Percentiles rank a stretch among this genome's conserved stretches.
Evolutionary conservation across 371 early-diverging fungal species (phyloP).

Genomic region (Lichtheimia corymbifera): DNA sequence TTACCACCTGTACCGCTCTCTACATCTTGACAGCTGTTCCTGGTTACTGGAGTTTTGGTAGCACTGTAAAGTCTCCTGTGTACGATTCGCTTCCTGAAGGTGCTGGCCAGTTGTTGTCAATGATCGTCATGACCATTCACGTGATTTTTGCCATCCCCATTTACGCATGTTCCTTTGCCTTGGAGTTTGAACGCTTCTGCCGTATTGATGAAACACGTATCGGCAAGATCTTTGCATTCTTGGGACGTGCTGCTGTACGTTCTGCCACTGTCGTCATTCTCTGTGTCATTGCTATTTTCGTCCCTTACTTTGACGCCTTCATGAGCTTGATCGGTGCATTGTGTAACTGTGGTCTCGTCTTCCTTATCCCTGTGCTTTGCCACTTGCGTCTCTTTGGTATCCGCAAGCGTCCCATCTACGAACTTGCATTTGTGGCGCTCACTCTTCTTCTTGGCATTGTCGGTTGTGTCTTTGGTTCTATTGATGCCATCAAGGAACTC

Average conservation of each 20-base stretch:
- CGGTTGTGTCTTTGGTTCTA: constrained; percentile 67
- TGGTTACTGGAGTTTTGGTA: constrained; percentile 86
- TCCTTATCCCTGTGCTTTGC: constrained; percentile 69
- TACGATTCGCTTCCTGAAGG: constrained; percentile 71
- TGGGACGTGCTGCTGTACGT: constrained; percentile 54
- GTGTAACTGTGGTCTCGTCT: constrained; percentile 69
- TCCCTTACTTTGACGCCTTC: constrained; percentile 74
- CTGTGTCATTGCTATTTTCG: constrained; percentile 52
- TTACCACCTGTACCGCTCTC: constrained; percentile 69
- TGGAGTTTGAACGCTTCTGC: constrained; percentile 66
- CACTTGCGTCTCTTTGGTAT: constrained; percentile 62
- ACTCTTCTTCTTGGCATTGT: constrained; percentile 62
- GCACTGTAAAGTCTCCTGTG: constrained; percentile 71
- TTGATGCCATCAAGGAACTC: constrained; percentile 48
- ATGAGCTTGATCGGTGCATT: constrained; percentile 76
- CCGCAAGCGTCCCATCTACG: constrained; percentile 41
- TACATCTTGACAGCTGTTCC: constrained; percentile 79
- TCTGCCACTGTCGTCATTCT: constrained; percentile 49
- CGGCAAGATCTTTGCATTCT: constrained; percentile 46
- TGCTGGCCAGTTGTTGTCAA: constrained; percentile 61
- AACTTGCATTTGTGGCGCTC: constrained; percentile 52
- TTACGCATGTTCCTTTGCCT: constrained; percentile 79
- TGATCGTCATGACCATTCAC: constrained; percentile 83
- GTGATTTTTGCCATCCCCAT: constrained; percentile 86
- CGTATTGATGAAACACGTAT: constrained; percentile 35